Evolutionary conservation across 75 land plant species (phyloP), one percentile per base, ranked within the genome.

Genomic region (Pinus taeda): DNA sequence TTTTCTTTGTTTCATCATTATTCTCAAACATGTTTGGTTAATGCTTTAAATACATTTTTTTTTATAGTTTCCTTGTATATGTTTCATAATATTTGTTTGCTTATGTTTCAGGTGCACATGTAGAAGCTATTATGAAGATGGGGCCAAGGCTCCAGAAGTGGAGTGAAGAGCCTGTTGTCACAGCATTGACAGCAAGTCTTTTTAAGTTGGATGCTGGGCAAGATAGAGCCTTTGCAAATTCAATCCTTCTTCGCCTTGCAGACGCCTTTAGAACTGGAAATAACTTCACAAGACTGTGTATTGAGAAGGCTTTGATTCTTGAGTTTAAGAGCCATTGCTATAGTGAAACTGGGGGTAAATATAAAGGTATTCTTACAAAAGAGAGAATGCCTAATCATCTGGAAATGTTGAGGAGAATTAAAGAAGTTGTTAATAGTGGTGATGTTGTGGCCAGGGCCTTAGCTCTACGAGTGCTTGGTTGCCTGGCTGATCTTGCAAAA

Each of bases 201-300:
- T 96, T 90, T 76, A 84, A 84, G 53, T 76, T 96, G 66, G 82
- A 87, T 42, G 85, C 81, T 9, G 90, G 91, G 13, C 93, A 96
- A 70, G 98, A 96, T 69, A 86, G 85, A 73, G 82, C 87, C 1
- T 96, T 90, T 82, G 86, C 90, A 0, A 90, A 90, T 71, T 75
- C 93, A 2, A 88, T 94, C 20, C 72, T 96, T 17, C 88, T 92
- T 55, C 89, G 93, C 42, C 89, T 96, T 39, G 89, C 90, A 15
- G 90, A 93, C 65, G 81, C 93, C 14, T 96, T 96, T 77, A 80
- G 77, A 60, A 64, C 76, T n/a, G 98, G 97, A 14, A 88, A 90
- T 57, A 88, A 82, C 53, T 30, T 78, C 45, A 81, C 72, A 2
- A 88, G 86, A 58, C 33, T 62, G 3, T 72, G 81, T 61, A 75